Conservation (phyloP, 116 monocot genomes). For the Cymodocea nodosa region DNA sequence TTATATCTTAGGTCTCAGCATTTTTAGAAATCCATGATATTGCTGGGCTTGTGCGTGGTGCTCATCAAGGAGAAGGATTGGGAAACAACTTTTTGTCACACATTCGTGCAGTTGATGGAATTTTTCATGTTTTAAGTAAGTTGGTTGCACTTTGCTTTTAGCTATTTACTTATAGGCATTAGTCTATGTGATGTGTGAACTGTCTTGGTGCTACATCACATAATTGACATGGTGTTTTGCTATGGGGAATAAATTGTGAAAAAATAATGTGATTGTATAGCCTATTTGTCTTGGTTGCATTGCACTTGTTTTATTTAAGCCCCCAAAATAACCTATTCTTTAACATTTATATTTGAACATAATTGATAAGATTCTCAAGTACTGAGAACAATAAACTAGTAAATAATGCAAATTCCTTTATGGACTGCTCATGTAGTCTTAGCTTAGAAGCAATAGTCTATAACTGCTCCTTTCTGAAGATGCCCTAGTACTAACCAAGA, state of each 20-base stretch:
- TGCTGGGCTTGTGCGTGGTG: constrained; percentile 94
- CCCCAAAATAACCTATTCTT: not conserved
- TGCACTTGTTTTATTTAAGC: too few relatives aligned
- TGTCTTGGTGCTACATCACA: too few relatives aligned
- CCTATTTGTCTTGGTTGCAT: too few relatives aligned
- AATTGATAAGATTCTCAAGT: not conserved
- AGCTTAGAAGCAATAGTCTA: too few relatives aligned
- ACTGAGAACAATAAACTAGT: too few relatives aligned
- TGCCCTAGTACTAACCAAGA: too few relatives aligned
- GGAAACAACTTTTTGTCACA: constrained; percentile 96
- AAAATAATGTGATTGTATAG: too few relatives aligned
- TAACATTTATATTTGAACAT: not conserved
- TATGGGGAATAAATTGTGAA: too few relatives aligned
- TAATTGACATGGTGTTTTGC: too few relatives aligned
- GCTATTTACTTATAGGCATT: too few relatives aligned
- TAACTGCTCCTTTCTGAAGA: not conserved
- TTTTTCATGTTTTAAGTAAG: constrained; percentile 97
- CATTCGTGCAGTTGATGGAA: constrained; percentile 99
- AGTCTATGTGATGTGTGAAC: too few relatives aligned
- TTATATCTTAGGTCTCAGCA: constrained; percentile 66
- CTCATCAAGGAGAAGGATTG: constrained; percentile 86
- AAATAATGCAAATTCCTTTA: not conserved
- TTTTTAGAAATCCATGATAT: constrained; percentile 97
- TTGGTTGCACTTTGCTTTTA: not conserved
- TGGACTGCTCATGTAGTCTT: too few relatives aligned